Evolutionary conservation across 768 basidiomycete genomes (phyloP).

Genomic region (Kondoa subrosea): DNA sequence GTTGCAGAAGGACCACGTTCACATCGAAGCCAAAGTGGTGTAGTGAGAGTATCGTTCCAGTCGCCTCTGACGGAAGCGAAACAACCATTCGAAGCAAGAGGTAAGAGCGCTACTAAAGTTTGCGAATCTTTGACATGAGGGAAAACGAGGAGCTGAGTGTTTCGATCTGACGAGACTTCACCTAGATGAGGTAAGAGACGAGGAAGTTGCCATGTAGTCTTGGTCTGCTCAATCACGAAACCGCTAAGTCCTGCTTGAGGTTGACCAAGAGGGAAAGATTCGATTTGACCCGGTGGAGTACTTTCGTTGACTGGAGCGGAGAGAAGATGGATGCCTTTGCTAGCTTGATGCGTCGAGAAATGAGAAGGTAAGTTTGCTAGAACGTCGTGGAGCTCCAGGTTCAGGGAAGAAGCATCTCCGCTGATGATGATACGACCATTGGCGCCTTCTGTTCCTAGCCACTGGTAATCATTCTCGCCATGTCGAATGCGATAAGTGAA

Average conservation of each 20-base stretch:
- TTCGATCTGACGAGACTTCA: constrained; percentile 1
- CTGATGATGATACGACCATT: constrained; percentile 9
- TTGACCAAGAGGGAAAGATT: constrained; percentile 10
- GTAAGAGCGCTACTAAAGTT: constrained; percentile 11
- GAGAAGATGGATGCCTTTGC: background rate
- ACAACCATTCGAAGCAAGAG: constrained; percentile 3
- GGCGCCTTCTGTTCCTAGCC: constrained; percentile 4
- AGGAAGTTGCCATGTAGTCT: constrained; percentile 10
- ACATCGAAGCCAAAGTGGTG: constrained; percentile 4
- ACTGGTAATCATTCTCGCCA: constrained; percentile 1
- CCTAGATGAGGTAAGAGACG: background rate
- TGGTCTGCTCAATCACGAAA: constrained; percentile 5
- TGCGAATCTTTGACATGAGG: background rate
- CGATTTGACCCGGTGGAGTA: constrained; percentile 9
- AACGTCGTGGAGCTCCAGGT: background rate
- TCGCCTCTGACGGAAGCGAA: constrained; percentile 9
- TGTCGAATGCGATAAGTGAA: constrained; percentile 9
- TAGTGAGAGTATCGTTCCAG: background rate
- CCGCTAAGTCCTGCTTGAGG: constrained; percentile 2
- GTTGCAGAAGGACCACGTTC: background rate
- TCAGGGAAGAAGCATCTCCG: background rate
- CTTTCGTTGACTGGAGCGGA: background rate
- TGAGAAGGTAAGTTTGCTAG: background rate
- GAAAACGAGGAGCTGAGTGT: constrained; percentile 12
- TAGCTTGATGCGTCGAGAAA: background rate